Percentiles rank a stretch among this genome's conserved stretches.
Evolutionary conservation across 129 eudicot species (phyloP).

Genomic region (Logfia minima): DNA sequence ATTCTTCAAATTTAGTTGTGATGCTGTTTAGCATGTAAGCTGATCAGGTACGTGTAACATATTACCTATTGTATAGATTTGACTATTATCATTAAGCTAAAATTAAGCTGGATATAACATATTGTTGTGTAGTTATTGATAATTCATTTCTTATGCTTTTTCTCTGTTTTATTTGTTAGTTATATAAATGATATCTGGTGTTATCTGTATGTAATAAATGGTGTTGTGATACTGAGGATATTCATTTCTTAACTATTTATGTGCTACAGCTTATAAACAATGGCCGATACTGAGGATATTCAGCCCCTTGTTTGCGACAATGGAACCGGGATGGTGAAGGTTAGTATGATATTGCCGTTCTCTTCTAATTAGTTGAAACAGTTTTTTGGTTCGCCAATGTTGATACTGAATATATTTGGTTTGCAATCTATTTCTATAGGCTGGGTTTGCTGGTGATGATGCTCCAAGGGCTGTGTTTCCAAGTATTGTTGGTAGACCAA

Average conservation of each 20-base stretch:
- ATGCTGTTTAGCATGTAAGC: neutral
- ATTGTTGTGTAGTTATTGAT: neutral
- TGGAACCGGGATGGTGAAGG: conserved; percentile 85
- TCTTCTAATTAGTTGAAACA: neutral
- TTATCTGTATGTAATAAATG: neutral
- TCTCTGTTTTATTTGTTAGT: conserved; percentile 2
- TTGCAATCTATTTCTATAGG: conserved; percentile 32
- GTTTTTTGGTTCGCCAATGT: neutral
- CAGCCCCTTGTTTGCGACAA: conserved; percentile 82
- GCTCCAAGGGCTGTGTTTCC: conserved; percentile 87
- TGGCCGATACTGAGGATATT: conserved; percentile 74
- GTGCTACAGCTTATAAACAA: conserved; percentile 43
- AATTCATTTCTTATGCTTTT: neutral
- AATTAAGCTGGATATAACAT: neutral
- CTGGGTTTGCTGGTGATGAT: conserved; percentile 89
- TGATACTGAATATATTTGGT: neutral
- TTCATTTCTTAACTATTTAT: neutral
- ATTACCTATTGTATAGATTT: neutral
- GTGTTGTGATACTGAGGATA: neutral
- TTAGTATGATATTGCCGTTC: conserved; percentile 13
- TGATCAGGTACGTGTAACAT: neutral
- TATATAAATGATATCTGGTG: neutral
- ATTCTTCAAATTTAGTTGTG: neutral
- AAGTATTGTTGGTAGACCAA: conserved; percentile 72
- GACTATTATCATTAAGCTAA: neutral